phyloP scores from a whole-genome alignment of 192 early-diverging fungal species.

The Backusella morwellensis region DNA sequence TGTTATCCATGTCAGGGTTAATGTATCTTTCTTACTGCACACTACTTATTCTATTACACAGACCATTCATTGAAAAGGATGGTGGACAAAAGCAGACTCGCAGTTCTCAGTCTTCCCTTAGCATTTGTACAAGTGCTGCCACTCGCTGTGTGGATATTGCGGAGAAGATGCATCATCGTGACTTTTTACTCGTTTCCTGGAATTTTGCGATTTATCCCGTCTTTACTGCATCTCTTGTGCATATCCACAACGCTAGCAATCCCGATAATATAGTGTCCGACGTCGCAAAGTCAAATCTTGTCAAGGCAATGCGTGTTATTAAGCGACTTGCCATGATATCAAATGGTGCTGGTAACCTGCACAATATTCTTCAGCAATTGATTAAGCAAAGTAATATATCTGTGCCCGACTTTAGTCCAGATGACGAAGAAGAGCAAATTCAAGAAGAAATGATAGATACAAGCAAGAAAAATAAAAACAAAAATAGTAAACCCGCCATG shows the following conservation, averaged over 20 bases:
- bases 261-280: conserved; percentile 18
- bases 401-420: neutral
- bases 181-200: conserved; percentile 31
- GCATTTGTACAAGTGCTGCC: conserved; percentile 39
- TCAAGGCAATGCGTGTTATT: conserved; percentile 21
- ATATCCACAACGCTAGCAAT: conserved; percentile 27
- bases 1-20: conserved; percentile 31
- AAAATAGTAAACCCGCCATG: neutral
- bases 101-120: conserved; percentile 31
- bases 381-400: conserved; percentile 20
- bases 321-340: conserved; percentile 27
- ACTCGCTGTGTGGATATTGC: conserved; percentile 34
- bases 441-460: neutral
- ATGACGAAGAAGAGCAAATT: neutral
- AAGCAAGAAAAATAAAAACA: neutral
- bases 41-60: conserved; percentile 49
- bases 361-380: conserved; percentile 15
- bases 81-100: conserved; percentile 18
- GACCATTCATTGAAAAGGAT: conserved; percentile 47
- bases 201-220: conserved; percentile 39
- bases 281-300: conserved; percentile 22
- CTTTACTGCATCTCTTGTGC: conserved; percentile 33
- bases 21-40: conserved; percentile 52
- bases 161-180: conserved; percentile 34
- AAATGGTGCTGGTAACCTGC: conserved; percentile 7